Percentiles rank a stretch among this genome's conserved stretches.
Conservation (phyloP, 2,329 filamentous ascomycete species). For the Colletotrichum camelliae region DNA sequence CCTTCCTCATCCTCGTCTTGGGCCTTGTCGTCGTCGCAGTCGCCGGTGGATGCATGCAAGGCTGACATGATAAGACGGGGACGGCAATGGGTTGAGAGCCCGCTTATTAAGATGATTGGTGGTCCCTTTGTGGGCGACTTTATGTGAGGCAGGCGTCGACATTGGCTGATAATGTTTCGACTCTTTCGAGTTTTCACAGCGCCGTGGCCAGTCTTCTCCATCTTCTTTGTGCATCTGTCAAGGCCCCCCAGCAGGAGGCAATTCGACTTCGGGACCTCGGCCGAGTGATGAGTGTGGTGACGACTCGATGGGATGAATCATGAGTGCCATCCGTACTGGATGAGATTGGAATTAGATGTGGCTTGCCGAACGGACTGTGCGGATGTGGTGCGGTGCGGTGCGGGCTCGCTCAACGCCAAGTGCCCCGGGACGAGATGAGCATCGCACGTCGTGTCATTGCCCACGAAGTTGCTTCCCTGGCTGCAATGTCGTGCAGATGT, state of each 20-base stretch:
- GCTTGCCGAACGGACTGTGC: background rate
- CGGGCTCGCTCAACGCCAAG: background rate
- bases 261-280: background rate
- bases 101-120: background rate
- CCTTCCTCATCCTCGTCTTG: background rate
- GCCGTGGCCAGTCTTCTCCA: background rate
- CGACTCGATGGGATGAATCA: background rate
- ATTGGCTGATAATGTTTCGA: constrained; percentile 3
- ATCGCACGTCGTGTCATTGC: background rate
- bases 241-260: background rate
- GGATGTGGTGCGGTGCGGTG: background rate
- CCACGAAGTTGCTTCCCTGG: background rate
- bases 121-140: background rate
- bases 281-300: background rate
- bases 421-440: background rate
- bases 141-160: background rate
- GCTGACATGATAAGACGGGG: constrained; percentile 4
- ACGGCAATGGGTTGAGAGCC: background rate
- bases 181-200: background rate
- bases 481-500: constrained; percentile 16
- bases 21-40: background rate
- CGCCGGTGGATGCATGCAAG: background rate
- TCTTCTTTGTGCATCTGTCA: background rate
- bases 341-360: background rate
- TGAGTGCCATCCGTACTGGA: background rate